Evolutionary conservation across 805 yeast species (phyloP), one percentile per base, ranked within the genome.

Genomic region (Diddensiella santjacobensis): DNA sequence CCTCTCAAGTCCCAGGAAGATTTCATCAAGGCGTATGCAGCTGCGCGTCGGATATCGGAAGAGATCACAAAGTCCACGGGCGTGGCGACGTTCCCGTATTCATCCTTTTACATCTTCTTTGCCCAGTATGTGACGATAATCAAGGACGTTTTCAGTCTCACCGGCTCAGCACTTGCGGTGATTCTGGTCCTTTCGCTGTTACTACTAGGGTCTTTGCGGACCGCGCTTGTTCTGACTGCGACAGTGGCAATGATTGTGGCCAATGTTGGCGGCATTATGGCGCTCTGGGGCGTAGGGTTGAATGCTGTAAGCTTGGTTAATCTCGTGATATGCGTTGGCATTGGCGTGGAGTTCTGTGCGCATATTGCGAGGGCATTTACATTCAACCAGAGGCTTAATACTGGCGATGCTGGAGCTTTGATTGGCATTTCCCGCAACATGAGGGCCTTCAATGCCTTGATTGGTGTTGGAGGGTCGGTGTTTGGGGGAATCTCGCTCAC

Each of bases 241-340:
- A 81, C 84, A 0, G 86, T 91, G 2, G 57, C 72, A 0, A 74
- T 82, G 70, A 81, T 88, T 26, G 61, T 90, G 53, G 68, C 80
- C 30, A 80, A 85, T 61, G 81, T 91, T 48, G 87, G 86, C 2
- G 97, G 96, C 0, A 71, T 83, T 10, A 83, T 91, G 89, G 77
- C 83, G 0, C 13, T 84, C 3, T 81, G 88, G 80, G 76, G 74
- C 0, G 82, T 91, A 22, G 77, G 91, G 1, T 72, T 91, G 42
- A 91, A 91, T 62, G 98, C 96, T 0, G 87, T 91, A 2, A 80
- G 91, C 51, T 71, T 93, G 52, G 98, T 93, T 17, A 91, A 91
- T 58, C 73, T 91, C 48, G 75, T 93, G 30, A 91, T 91, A n/a
- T 91, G 97, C 63, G 81, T 84, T 2, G 99, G 99, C 0, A 70